Percentiles rank a stretch among this genome's conserved stretches.
Conservation (phyloP, 1,139 yeast species). For the Saccharomyces hybrid region DNA sequence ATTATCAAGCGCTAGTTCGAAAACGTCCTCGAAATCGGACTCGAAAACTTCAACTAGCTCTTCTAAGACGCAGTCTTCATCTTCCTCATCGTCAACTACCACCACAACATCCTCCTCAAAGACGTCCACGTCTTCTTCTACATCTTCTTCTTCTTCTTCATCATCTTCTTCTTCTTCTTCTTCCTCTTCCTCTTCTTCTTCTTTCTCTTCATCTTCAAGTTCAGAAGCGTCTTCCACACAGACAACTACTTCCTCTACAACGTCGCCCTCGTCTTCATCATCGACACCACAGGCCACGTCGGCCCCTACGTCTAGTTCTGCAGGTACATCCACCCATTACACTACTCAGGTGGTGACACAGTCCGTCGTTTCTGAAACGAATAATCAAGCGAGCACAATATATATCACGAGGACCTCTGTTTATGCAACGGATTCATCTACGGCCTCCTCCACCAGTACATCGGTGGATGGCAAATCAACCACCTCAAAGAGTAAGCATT, state of each 20-base stretch:
- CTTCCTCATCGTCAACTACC: constrained; percentile 5
- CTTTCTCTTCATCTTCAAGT: background rate
- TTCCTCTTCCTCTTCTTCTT: background rate
- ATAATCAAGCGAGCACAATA: constrained; percentile 11
- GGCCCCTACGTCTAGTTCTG: constrained; percentile 3
- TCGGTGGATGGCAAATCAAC: constrained; percentile 7
- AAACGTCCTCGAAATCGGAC: constrained; percentile 14
- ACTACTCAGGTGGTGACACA: constrained; percentile 13
- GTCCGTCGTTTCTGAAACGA: constrained; percentile 13
- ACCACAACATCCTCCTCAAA: constrained; percentile 6
- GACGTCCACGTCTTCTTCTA: constrained; percentile 2
- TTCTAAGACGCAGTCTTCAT: constrained; percentile 6
- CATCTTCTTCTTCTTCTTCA: constrained; percentile 6
- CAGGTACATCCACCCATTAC: constrained; percentile 4
- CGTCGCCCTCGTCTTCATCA: constrained; percentile 2
- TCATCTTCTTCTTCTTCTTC: constrained; percentile 2
- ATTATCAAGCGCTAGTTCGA: constrained; percentile 7
- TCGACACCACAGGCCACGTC: constrained; percentile 4
- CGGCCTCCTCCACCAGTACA: constrained; percentile 8
- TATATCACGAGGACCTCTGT: constrained; percentile 20
- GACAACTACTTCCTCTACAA: background rate
- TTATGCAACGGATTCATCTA: constrained; percentile 8
- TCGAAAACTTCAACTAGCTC: constrained; percentile 12
- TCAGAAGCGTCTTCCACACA: background rate
- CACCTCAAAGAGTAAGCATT: constrained; percentile 12